A percentile compares a stretch with the other conserved stretches of the same genome.
These are phyloP conservation scores for Castanea sativa DNA, from an alignment of 306 rosid species.

Conservation along the genomic window DNA sequence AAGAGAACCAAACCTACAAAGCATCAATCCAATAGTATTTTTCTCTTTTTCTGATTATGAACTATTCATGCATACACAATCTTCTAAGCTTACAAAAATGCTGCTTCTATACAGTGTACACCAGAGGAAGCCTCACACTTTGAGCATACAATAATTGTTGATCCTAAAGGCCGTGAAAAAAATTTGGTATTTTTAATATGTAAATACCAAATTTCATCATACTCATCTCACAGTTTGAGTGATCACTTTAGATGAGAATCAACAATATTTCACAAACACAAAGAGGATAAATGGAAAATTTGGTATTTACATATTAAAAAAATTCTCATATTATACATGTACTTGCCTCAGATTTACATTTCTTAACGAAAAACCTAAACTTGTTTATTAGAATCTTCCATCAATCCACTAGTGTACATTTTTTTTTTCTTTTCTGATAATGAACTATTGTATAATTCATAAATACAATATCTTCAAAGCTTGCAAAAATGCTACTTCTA, in stretches of 20 bases:
- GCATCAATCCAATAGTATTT: not conserved
- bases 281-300: no score
- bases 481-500: conserved; percentile 20
- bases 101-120: conserved; percentile 32
- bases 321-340: no score
- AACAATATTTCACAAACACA: no score
- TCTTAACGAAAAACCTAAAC: no score
- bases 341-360: no score
- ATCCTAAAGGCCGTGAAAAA: conserved; percentile 9
- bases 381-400: no score
- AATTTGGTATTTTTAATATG: no score
- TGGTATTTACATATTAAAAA: no score
- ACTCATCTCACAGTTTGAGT: no score
- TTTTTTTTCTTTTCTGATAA: not conserved
- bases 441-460: not conserved
- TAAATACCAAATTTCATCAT: no score
- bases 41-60: not conserved
- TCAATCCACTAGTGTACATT: not conserved
- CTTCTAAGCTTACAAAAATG: conserved; percentile 12
- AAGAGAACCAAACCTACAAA: conserved; percentile 77
- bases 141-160: not conserved
- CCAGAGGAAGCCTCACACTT: conserved; percentile 1
- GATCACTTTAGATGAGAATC: no score
- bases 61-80: conserved; percentile 1
- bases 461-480: conserved; percentile 12